phyloP scores from a whole-genome alignment of 805 yeast species.

The Barnettozyma wickerhamii region DNA sequence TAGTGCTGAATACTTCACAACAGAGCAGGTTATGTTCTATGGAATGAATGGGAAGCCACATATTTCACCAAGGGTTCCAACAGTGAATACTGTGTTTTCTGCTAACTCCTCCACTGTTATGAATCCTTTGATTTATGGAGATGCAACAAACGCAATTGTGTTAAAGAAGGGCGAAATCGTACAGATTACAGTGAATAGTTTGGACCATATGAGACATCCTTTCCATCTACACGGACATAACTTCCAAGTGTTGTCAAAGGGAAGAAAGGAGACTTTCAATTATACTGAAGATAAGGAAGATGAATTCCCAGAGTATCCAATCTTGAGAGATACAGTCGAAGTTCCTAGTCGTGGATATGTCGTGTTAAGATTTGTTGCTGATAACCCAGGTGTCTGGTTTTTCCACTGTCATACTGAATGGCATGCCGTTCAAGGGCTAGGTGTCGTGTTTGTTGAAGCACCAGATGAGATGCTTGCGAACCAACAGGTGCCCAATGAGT shows the following conservation, averaged over 20 bases:
- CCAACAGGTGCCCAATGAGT: constrained; percentile 39
- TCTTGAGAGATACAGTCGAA: constrained; percentile 67
- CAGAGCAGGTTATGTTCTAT: constrained; percentile 65
- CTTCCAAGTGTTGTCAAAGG: constrained; percentile 49
- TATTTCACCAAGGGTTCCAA: constrained; percentile 66
- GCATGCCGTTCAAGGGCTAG: constrained; percentile 80
- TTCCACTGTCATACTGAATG: constrained; percentile 91
- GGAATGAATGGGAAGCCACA: constrained; percentile 63
- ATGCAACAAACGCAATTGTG: constrained; percentile 60
- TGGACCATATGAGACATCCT: constrained; percentile 75
- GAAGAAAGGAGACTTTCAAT: constrained; percentile 37
- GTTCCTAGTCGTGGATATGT: constrained; percentile 63
- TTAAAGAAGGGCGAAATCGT: constrained; percentile 58
- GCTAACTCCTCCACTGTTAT: constrained; percentile 44
- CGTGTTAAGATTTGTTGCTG: constrained; percentile 67
- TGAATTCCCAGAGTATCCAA: constrained; percentile 49
- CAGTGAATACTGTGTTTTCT: constrained; percentile 59
- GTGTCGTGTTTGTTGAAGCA: constrained; percentile 64
- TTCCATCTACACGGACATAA: constrained; percentile 76
- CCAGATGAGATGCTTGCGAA: constrained; percentile 48
- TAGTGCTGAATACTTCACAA: constrained; percentile 53
- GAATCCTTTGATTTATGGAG: constrained; percentile 62
- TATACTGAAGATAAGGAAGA: constrained; percentile 1
- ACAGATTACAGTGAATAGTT: constrained; percentile 72
- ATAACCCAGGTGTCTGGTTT: constrained; percentile 92